phyloP scores from a whole-genome alignment of 1,139 yeast genomes.

The Saccharomyces pastorianus region DNA sequence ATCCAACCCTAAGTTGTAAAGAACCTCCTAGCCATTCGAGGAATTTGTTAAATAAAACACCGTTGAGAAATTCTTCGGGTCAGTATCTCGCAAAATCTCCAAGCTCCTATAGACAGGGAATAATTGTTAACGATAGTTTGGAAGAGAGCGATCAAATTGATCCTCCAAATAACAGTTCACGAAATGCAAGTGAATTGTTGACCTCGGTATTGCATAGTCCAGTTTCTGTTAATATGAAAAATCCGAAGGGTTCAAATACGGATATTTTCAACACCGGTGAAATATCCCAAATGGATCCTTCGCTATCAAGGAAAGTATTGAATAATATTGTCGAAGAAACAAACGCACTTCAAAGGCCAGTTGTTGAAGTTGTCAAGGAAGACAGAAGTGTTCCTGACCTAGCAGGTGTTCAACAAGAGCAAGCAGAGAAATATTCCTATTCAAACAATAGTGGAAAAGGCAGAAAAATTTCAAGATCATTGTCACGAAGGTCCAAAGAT shows the following conservation, averaged over 20 bases:
- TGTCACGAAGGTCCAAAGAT: conserved; percentile 4
- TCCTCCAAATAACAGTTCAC: not conserved
- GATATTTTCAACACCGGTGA: not conserved
- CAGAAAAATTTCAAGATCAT: conserved; percentile 4
- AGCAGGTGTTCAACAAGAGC: not conserved
- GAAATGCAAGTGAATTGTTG: not conserved
- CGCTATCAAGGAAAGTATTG: not conserved
- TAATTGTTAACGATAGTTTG: not conserved
- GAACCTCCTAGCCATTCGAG: conserved; percentile 4
- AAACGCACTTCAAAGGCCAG: not conserved
- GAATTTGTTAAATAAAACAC: conserved; percentile 9
- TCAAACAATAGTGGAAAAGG: not conserved
- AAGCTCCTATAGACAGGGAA: conserved; percentile 5
- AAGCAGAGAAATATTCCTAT: not conserved
- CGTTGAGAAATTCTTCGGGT: conserved; percentile 6
- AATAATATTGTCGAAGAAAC: not conserved
- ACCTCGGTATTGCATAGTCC: not conserved
- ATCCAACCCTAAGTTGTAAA: conserved; percentile 11
- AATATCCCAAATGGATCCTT: not conserved
- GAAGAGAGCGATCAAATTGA: not conserved
- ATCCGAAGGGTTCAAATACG: not conserved
- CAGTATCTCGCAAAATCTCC: conserved; percentile 6
- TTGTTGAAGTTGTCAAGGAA: not conserved
- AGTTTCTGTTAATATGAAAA: not conserved
- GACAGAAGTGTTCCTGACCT: not conserved